A percentile compares a stretch with the other conserved stretches of the same genome.
phyloP scores from a whole-genome alignment of 352 stramenopile genomes.

The Globisporangium spiculum region DNA sequence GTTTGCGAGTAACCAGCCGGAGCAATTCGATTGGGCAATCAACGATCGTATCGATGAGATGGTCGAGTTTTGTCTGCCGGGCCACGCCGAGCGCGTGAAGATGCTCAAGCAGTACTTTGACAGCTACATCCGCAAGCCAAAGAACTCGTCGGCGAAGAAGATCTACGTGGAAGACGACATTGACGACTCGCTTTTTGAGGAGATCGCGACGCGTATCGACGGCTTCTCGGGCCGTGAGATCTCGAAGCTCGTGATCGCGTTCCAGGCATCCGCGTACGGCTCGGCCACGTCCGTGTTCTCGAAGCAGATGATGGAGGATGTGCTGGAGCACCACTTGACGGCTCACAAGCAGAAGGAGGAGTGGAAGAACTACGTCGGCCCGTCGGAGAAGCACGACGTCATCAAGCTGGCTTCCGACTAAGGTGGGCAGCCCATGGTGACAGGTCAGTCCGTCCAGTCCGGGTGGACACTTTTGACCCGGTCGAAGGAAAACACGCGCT shows the following conservation, averaged over 20 bases:
- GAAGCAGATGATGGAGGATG: constrained; percentile 91
- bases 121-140: constrained; percentile 93
- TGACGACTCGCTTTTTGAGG: constrained; percentile 90
- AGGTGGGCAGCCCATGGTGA: constrained; percentile 8
- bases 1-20: constrained; percentile 98
- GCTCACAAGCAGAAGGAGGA: constrained; percentile 92
- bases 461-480: not conserved
- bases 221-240: constrained; percentile 99
- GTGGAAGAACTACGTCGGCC: constrained; percentile 87
- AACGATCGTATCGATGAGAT: constrained; percentile 99
- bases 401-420: constrained; percentile 60
- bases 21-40: constrained; percentile 98
- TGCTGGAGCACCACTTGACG: constrained; percentile 92
- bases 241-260: constrained; percentile 99
- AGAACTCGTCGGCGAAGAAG: constrained; percentile 83
- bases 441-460: constrained; percentile 8
- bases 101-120: constrained; percentile 99
- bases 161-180: constrained; percentile 91
- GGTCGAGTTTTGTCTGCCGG: constrained; percentile 95
- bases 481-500: not conserved
- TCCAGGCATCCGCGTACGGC: constrained; percentile 97
- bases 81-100: constrained; percentile 91
- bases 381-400: constrained; percentile 44
- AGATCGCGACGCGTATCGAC: constrained; percentile 91
- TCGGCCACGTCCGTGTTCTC: constrained; percentile 92